A percentile compares a stretch with the other conserved stretches of the same genome.
phyloP scores from a whole-genome alignment of 148 eudicot species.

The Rhododendron simsii region DNA sequence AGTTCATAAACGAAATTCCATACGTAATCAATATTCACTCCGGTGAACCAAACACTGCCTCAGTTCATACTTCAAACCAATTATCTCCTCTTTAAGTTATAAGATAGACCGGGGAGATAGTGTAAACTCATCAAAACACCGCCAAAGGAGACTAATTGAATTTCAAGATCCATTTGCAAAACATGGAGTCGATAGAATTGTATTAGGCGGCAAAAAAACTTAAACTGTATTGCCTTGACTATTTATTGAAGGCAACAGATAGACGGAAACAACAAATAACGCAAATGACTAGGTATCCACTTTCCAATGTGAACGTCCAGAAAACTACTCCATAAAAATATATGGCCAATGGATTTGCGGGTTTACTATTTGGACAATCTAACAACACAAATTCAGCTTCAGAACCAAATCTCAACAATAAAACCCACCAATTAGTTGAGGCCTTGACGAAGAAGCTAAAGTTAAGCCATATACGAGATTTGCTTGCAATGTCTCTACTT shows the following conservation, averaged over 20 bases:
- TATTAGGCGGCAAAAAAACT: background rate
- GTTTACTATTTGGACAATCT: background rate
- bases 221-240: background rate
- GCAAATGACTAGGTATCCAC: background rate
- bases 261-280: background rate
- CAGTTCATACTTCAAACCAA: background rate
- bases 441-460: background rate
- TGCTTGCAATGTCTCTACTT: background rate
- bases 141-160: background rate
- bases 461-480: background rate
- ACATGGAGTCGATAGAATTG: background rate
- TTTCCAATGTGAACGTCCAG: background rate
- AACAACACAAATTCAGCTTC: background rate
- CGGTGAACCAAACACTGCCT: background rate
- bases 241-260: background rate
- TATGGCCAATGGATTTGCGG: background rate
- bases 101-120: background rate
- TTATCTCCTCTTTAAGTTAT: background rate
- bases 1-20: background rate
- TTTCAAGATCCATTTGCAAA: background rate
- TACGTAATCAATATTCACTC: background rate
- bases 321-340: too few species aligned
- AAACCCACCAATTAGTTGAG: background rate
- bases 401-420: background rate
- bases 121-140: background rate